Percentiles rank a stretch among this genome's conserved stretches.
phyloP scores from a whole-genome alignment of 2,329 filamentous ascomycete genomes.

The Dactylella cylindrospora region DNA sequence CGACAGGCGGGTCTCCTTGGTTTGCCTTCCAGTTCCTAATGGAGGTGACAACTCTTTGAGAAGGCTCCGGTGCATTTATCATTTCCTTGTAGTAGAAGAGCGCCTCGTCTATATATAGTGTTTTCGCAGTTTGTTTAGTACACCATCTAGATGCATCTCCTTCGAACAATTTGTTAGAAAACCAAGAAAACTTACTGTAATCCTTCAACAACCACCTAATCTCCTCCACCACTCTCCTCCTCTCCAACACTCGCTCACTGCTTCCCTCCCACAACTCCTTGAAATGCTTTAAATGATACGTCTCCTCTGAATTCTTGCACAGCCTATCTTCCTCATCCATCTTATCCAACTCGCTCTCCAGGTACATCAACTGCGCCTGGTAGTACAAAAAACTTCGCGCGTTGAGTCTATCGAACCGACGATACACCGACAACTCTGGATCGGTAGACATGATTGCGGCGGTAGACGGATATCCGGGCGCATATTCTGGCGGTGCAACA shows the following conservation, averaged over 20 bases:
- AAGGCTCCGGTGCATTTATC: conserved; percentile 25
- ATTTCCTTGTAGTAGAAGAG: conserved; percentile 28
- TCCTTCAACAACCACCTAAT: conserved; percentile 17
- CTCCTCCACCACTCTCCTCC: conserved; percentile 3
- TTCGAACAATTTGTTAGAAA: no score
- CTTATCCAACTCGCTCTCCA: conserved; percentile 26
- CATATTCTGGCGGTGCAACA: conserved; percentile 9
- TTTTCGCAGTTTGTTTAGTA: no score
- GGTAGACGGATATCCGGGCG: conserved; percentile 33
- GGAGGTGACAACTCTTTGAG: conserved; percentile 17
- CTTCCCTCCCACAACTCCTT: conserved; percentile 10
- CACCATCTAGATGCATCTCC: no score
- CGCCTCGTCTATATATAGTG: conserved; percentile 4
- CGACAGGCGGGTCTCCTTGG: conserved; percentile 30
- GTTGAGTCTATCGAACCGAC: conserved; percentile 30
- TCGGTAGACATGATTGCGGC: conserved; percentile 37
- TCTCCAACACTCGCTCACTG: neutral
- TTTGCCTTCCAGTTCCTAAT: conserved; percentile 39
- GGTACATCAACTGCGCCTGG: conserved; percentile 31
- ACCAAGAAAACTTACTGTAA: conserved; percentile 13
- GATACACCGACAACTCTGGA: conserved; percentile 26
- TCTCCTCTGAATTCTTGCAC: conserved; percentile 2
- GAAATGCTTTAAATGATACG: conserved; percentile 23
- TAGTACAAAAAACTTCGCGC: conserved; percentile 29
- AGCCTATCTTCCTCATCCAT: conserved; percentile 32